phyloP scores from a whole-genome alignment of 805 yeast genomes.

The Saturnispora sanitii region DNA sequence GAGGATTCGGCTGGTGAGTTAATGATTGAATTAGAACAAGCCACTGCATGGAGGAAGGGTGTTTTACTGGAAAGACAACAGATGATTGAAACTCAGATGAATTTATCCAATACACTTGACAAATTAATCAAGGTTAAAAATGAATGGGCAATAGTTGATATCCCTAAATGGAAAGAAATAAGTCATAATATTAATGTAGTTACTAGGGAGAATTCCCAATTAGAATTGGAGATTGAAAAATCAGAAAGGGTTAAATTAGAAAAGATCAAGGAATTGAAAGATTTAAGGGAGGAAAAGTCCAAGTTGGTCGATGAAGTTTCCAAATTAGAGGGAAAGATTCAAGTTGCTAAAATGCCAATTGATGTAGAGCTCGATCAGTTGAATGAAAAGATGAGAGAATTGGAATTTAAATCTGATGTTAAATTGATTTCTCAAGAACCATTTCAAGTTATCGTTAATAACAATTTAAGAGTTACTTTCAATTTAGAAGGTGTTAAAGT shows the following conservation, averaged over 20 bases:
- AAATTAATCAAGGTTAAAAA: conserved; percentile 9
- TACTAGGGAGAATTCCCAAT: neutral
- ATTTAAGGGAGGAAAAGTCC: conserved; percentile 1
- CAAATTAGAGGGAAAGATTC: neutral
- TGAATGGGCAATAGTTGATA: conserved; percentile 10
- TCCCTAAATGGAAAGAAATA: conserved; percentile 6
- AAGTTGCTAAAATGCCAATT: conserved; percentile 13
- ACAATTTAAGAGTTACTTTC: conserved; percentile 1
- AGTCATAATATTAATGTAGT: conserved; percentile 1
- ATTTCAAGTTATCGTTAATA: neutral
- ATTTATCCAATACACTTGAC: conserved; percentile 14
- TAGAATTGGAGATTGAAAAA: conserved; percentile 4
- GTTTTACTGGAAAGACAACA: conserved; percentile 19
- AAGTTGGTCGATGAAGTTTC: conserved; percentile 7
- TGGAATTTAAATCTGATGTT: conserved; percentile 3
- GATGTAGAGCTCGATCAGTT: conserved; percentile 12
- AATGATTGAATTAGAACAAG: conserved; percentile 16
- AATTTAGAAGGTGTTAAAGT: neutral
- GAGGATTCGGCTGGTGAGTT: conserved; percentile 17
- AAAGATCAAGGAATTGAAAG: neutral
- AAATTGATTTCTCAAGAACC: neutral
- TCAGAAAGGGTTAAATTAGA: neutral
- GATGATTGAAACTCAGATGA: conserved; percentile 17
- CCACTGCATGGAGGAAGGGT: conserved; percentile 19
- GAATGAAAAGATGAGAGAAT: conserved; percentile 7